A percentile compares a stretch with the other conserved stretches of the same genome.
Conservation (phyloP, 2,329 filamentous ascomycete species). For the Clonostachys solani region DNA sequence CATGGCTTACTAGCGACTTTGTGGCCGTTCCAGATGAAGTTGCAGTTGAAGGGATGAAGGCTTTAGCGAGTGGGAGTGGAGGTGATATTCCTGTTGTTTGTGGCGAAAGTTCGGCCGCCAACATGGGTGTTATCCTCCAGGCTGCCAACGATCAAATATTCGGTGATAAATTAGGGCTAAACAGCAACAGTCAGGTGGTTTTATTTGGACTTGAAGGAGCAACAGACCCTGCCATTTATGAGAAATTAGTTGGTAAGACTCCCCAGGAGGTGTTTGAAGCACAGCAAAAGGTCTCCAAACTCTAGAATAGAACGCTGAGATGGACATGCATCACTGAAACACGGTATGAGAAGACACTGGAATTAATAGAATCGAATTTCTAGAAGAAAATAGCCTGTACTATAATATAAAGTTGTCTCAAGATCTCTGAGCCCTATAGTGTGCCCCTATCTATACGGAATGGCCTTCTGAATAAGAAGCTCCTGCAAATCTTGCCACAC, state of each 20-base stretch:
- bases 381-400: no score
- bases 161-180: constrained; percentile 3
- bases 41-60: constrained; percentile 8
- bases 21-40: constrained; percentile 5
- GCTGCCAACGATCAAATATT: neutral
- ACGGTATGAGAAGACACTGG: no score
- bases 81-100: constrained; percentile 7
- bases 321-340: no score
- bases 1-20: constrained; percentile 9
- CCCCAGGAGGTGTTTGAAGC: constrained; percentile 5
- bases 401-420: no score
- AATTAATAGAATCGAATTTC: no score
- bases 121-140: constrained; percentile 5
- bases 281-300: no score
- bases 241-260: constrained; percentile 4
- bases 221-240: constrained; percentile 6
- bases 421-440: no score
- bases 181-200: constrained; percentile 4
- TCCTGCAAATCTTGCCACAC: no score
- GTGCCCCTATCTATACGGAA: no score
- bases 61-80: constrained; percentile 1
- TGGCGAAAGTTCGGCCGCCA: constrained; percentile 7
- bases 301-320: no score
- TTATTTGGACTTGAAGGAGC: constrained; percentile 8
- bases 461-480: no score